A percentile compares a stretch with the other conserved stretches of the same genome.
Conservation (phyloP, 2,329 filamentous ascomycete genomes). For the Aspergillus sp. region DNA sequence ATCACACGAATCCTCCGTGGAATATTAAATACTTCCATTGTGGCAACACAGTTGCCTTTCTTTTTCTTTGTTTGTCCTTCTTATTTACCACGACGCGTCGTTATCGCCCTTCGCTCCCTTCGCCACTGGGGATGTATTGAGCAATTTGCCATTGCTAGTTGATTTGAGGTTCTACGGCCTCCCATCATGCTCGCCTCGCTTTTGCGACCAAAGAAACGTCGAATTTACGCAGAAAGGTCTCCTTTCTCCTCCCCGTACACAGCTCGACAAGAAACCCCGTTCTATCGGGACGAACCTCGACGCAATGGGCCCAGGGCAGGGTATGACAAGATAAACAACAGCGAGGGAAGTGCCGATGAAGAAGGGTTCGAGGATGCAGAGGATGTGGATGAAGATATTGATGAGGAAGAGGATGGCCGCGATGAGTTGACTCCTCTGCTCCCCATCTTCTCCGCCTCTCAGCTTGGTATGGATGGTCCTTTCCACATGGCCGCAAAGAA, state of each 20-base stretch:
- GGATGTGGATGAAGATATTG: slow-evolving; percentile 27
- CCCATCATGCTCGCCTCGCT: slow-evolving; percentile 27
- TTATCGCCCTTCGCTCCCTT: no score
- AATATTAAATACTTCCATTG: no score
- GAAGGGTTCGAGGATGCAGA: slow-evolving; percentile 36
- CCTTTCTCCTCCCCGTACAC: slow-evolving; percentile 25
- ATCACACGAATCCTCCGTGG: no score
- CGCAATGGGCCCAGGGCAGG: slow-evolving; percentile 2
- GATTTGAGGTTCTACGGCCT: neutral
- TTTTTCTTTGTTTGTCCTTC: no score
- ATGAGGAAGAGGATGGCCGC: slow-evolving; percentile 40
- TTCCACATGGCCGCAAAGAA: neutral
- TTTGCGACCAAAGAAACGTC: slow-evolving; percentile 24
- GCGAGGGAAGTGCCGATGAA: slow-evolving; percentile 35
- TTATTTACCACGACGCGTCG: no score
- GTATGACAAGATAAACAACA: slow-evolving; percentile 21
- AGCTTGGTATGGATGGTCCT: slow-evolving; percentile 58
- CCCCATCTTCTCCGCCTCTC: slow-evolving; percentile 74
- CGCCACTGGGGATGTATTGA: no score
- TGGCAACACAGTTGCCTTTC: no score
- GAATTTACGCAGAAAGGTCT: slow-evolving; percentile 18
- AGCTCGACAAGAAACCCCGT: slow-evolving; percentile 15
- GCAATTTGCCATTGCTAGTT: neutral
- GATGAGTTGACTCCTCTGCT: slow-evolving; percentile 52
- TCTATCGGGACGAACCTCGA: slow-evolving; percentile 8